Conservation (phyloP, 192 early-diverging fungal species). For the Dispira parvispora region DNA sequence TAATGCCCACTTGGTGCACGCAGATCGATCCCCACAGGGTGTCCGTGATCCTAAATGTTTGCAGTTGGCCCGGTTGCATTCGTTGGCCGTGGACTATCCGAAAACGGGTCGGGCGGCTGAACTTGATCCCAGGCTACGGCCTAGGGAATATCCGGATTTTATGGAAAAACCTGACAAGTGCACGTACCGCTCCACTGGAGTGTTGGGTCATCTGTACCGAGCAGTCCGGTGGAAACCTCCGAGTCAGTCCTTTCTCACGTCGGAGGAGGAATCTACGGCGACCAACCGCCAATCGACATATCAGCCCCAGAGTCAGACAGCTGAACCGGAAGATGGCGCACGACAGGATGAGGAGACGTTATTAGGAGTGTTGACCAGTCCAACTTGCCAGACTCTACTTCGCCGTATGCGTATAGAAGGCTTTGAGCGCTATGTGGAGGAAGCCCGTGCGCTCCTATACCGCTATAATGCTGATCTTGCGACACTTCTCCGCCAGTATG, state of each 20-base stretch:
- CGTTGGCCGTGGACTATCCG: conserved; percentile 57
- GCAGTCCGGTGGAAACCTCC: conserved; percentile 14
- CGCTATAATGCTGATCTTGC: conserved; percentile 35
- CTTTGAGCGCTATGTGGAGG: conserved; percentile 30
- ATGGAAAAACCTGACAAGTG: conserved; percentile 44
- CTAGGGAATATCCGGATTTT: conserved; percentile 42
- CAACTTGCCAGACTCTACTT: too few species aligned
- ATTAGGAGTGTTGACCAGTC: too few species aligned
- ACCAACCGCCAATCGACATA: too few species aligned
- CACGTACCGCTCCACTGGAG: conserved; percentile 32
- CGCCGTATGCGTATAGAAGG: conserved; percentile 22
- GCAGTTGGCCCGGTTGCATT: conserved; percentile 45
- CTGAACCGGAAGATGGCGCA: too few species aligned
- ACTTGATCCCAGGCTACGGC: conserved; percentile 23
- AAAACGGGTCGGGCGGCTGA: conserved; percentile 44
- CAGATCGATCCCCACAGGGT: conserved; percentile 30
- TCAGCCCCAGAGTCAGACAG: too few species aligned
- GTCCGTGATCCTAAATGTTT: conserved; percentile 33
- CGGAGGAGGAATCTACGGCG: too few species aligned
- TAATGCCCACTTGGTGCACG: conserved; percentile 45
- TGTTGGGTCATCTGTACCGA: conserved; percentile 36
- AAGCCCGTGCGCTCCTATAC: conserved; percentile 22
- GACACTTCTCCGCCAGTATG: conserved; percentile 48
- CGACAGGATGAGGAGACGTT: too few species aligned
- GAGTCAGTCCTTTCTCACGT: too few species aligned